Evolutionary conservation across 345 rosid species (phyloP).

Genomic region (Citrus cavaleriei): DNA sequence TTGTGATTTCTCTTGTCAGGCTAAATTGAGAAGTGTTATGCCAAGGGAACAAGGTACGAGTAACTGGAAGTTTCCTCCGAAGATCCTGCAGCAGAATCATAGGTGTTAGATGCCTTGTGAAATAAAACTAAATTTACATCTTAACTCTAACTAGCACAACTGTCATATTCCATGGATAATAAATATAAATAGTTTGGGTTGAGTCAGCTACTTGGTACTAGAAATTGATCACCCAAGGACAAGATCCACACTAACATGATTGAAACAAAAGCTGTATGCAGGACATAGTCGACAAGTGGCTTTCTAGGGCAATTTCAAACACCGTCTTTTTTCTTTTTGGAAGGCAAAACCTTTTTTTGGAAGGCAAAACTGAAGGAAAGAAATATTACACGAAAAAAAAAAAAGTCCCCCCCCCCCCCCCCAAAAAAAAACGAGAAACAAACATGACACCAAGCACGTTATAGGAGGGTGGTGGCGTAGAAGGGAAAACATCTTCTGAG

Average conservation of each 20-base stretch:
- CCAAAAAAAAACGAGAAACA: too few relatives aligned
- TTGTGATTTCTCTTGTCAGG: constrained; percentile 85
- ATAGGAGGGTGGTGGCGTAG: neutral
- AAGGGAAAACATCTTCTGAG: neutral
- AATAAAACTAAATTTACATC: neutral
- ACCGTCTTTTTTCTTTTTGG: neutral
- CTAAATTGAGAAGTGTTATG: constrained; percentile 84
- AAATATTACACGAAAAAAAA: neutral
- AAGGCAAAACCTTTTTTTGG: neutral
- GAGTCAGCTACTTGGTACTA: neutral
- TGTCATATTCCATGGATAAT: neutral
- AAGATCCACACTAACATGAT: neutral
- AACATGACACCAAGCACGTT: neutral
- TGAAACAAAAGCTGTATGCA: neutral
- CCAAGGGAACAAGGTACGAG: constrained; percentile 95
- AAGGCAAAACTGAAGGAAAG: neutral
- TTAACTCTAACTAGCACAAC: neutral
- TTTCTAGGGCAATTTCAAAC: neutral
- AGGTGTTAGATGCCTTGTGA: neutral
- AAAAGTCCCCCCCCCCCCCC: neutral
- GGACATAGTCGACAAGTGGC: neutral
- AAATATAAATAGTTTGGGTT: neutral
- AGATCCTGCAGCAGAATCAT: constrained; percentile 56
- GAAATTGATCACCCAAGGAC: neutral
- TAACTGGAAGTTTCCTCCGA: constrained; percentile 96